Evolutionary conservation across 2,329 filamentous ascomycete species (phyloP), one percentile per base, ranked within the genome.

Genomic region (Graphiopsis chlorocephala): DNA sequence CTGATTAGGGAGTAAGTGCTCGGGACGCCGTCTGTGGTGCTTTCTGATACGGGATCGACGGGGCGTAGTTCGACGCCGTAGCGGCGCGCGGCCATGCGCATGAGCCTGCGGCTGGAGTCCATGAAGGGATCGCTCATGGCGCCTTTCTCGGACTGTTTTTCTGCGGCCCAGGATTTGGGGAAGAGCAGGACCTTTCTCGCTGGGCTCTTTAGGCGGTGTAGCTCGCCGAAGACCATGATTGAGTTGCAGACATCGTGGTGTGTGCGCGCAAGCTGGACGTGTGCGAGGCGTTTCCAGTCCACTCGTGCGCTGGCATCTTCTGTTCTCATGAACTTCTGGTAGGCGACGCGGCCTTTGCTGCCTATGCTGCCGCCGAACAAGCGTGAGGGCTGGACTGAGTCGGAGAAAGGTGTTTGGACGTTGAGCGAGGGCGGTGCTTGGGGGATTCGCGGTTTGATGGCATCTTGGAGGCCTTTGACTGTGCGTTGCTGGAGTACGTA

Each of bases 401-500:
- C 60, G 20, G 67, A 57, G n/a, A 65, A 57, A 1, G 56, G 42
- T 57, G 50, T 63, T 65, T 59, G 61, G 15, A 57, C 68, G 47
- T 65, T 62, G 31, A 31, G 56, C 3, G 60, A 66, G 3, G 74
- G 72, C 6, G 80, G 72, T 20, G 79, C 77, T 63, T 77, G 75
- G 0, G 81, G 81, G 61, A 73, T 81, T 76, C 68, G 82, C 59
- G 82, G 84, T 69, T 84, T 84, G 72, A 97, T 89, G 20, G 90
- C 90, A 64, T 83, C 81, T 72, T 94, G 90, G 33, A 97, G 84
- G 71, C 89, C 89, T 67, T 85, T 86, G 4, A 97, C 86, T 0
- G 92, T 95, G 71, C 92, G 87, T 77, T 97, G 93, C 73, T 97
- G 93, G 61, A 97, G 84, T 3, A 88, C 85, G 76, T 96, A 97